A percentile compares a stretch with the other conserved stretches of the same genome.
phyloP scores from a whole-genome alignment of 2,329 filamentous ascomycete species.

The Erysiphe neolycopersici region DNA sequence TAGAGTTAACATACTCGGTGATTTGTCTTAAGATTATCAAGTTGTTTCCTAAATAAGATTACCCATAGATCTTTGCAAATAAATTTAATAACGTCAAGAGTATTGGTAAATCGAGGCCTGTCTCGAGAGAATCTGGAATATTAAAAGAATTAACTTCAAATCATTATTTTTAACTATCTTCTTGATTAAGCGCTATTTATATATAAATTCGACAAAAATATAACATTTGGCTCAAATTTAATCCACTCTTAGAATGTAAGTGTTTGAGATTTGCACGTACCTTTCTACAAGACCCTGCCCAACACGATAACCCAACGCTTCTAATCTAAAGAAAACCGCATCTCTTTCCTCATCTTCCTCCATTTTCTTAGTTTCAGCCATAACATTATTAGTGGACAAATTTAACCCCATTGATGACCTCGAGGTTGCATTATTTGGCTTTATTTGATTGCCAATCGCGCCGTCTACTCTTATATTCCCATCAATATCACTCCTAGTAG shows the following conservation, averaged over 20 bases:
- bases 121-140: conserved; percentile 45
- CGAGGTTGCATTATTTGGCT: background rate
- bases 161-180: too few species aligned
- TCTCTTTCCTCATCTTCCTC: conserved; percentile 67
- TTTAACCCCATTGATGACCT: background rate
- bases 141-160: background rate
- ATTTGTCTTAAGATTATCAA: conserved; percentile 97
- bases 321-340: conserved; percentile 60
- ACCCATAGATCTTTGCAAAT: conserved; percentile 97
- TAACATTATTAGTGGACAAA: background rate
- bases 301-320: conserved; percentile 69
- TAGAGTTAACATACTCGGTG: conserved; percentile 36
- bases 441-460: background rate
- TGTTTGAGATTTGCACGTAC: conserved; percentile 19
- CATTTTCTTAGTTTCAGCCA: conserved; percentile 14
- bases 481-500: too few species aligned
- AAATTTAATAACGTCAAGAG: conserved; percentile 92
- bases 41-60: conserved; percentile 81
- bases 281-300: conserved; percentile 79
- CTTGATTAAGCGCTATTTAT: background rate
- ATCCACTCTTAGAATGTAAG: too few species aligned
- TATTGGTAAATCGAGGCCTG: conserved; percentile 68
- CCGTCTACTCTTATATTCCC: background rate
- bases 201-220: too few species aligned
- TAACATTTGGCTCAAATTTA: too few species aligned